These are phyloP conservation scores for Fusarium sp. DNA, from an alignment of 2,329 filamentous ascomycete genomes.

Conservation along the genomic window DNA sequence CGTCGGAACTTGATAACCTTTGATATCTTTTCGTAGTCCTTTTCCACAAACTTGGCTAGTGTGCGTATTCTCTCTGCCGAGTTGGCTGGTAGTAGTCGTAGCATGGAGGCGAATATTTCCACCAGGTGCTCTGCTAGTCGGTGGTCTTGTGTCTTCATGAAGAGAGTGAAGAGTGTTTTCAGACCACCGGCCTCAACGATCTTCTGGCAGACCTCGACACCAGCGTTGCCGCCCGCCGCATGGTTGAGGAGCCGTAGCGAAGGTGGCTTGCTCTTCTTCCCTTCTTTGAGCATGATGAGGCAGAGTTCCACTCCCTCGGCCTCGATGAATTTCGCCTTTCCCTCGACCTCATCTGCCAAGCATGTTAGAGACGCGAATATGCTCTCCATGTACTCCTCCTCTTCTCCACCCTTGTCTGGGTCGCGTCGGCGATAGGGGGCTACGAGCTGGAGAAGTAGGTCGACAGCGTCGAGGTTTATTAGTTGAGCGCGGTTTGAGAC, in stretches of 20 bases:
- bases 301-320: conserved; percentile 92
- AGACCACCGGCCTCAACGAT: conserved; percentile 86
- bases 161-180: conserved; percentile 84
- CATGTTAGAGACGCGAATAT: conserved; percentile 88
- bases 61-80: conserved; percentile 82
- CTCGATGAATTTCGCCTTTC: conserved; percentile 84
- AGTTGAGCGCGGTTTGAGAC: conserved; percentile 70
- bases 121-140: conserved; percentile 80
- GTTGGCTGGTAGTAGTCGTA: conserved; percentile 80
- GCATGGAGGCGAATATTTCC: conserved; percentile 82
- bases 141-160: conserved; percentile 82
- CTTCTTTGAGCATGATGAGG: conserved; percentile 90
- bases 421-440: conserved; percentile 87
- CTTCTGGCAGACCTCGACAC: conserved; percentile 72
- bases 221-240: conserved; percentile 64
- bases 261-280: conserved; percentile 80
- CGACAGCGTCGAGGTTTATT: conserved; percentile 74
- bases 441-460: conserved; percentile 82
- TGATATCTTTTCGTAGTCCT: conserved; percentile 84
- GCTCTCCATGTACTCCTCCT: conserved; percentile 96
- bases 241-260: conserved; percentile 87
- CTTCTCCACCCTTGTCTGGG: conserved; percentile 83
- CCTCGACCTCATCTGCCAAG: conserved; percentile 75
- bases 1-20: conserved; percentile 76
- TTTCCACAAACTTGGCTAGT: conserved; percentile 95